Evolutionary conservation across 225 moss, liverwort and hornwort genomes (phyloP), one percentile per base, ranked within the genome.

Genomic region (Ulota crispa): DNA sequence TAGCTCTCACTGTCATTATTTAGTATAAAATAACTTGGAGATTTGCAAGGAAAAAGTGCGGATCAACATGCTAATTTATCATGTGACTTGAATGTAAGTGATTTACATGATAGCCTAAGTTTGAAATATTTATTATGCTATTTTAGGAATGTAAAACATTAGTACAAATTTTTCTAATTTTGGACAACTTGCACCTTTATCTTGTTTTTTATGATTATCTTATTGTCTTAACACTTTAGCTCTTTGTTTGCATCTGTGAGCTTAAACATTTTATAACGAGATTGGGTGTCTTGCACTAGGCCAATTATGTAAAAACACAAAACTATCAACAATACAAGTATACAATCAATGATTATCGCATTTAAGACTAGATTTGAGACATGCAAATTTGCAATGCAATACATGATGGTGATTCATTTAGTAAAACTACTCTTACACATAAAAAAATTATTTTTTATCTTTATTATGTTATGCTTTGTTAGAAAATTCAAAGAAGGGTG

Each of bases 71-170:
- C 28, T 28, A 3, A 28, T 31, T 30, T 42, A 4, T 41, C 4
- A 24, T 15, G 3, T 16, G 4, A 42, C 16, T 26, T 0, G 0
- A 42, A 0, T 4, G 15, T 68, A 14, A 4, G 0, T 67, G 3
- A 39, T 4, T 10, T 10, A 3, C 4, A n/a, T 26, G 1, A 11
- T 26, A 45, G 45, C 14, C 14, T 13, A 45, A 14, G 14, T 4
- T 45, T 45, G 1, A 45, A 4, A 14, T 13, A 0, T 45, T 45
- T 45, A 14, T 45, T 45, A 45, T 45, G 3, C 43, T 14, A 45
- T 4, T 13, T 45, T 45, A 45, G 7, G 14, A 45, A 45, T 45
- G 45, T 45, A 45, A 45, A 14, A 14, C 45, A 45, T 4, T 14
- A 14, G 2, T 45, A 4, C 45, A 39, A 2, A 2, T 39, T 39